Conservation (phyloP, 805 yeast genomes). For the Saccharomycopsis lassenensis region DNA sequence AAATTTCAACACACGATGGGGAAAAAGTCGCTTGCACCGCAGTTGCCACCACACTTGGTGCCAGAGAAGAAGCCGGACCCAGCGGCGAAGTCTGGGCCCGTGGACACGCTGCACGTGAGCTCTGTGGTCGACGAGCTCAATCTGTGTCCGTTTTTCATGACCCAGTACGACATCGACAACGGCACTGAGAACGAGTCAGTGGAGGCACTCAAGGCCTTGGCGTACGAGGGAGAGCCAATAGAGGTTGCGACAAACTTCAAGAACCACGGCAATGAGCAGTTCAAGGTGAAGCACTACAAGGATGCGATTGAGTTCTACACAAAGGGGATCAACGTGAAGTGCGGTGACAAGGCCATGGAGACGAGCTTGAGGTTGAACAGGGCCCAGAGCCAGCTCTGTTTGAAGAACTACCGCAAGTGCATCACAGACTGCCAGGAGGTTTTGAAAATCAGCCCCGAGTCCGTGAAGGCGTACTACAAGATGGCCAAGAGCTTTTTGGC, state of each 20-base stretch:
- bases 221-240: constrained; percentile 82
- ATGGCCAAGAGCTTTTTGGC: constrained; percentile 72
- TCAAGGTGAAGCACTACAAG: constrained; percentile 51
- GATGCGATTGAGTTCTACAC: constrained; percentile 73
- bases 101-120: background rate
- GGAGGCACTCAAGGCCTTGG: constrained; percentile 82
- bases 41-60: constrained; percentile 72
- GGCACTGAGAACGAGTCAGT: constrained; percentile 63
- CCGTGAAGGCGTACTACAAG: constrained; percentile 76
- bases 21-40: constrained; percentile 37
- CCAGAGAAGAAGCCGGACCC: too few relatives aligned
- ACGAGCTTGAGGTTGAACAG: constrained; percentile 65
- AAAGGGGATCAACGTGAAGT: constrained; percentile 64
- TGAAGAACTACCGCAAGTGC: constrained; percentile 75
- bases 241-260: constrained; percentile 87
- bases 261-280: constrained; percentile 87
- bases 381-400: constrained; percentile 84
- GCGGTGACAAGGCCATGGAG: constrained; percentile 43
- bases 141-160: constrained; percentile 90
- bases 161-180: constrained; percentile 63
- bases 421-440: constrained; percentile 78
- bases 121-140: constrained; percentile 63
- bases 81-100: too few relatives aligned
- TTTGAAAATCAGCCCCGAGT: constrained; percentile 51
- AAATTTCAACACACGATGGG: background rate